Evolutionary conservation across 257 asterid genomes (phyloP).

Genomic region (Paraleonurus japonicus): DNA sequence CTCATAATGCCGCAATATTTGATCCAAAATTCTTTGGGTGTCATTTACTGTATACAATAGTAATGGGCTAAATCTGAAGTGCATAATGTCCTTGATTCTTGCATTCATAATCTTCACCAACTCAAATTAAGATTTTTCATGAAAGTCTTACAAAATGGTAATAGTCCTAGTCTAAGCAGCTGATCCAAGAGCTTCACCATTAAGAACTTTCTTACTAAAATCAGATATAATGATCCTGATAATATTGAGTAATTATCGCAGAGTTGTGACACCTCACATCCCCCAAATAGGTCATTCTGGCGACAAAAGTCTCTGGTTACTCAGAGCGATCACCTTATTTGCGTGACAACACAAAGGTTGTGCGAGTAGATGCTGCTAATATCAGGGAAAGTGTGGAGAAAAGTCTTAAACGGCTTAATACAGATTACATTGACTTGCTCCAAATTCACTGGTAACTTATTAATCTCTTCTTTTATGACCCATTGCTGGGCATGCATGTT

Average conservation of each 20-base stretch:
- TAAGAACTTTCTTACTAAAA: background rate
- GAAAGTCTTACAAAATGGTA: background rate
- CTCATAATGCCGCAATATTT: background rate
- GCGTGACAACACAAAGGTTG: constrained; percentile 57
- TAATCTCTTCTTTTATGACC: background rate
- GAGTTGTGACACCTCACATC: constrained; percentile 1
- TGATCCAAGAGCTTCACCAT: background rate
- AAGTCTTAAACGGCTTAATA: constrained; percentile 86
- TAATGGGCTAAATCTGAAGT: background rate
- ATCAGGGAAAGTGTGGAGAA: constrained; percentile 89
- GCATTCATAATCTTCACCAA: background rate
- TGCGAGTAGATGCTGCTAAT: constrained; percentile 92
- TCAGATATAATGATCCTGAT: background rate
- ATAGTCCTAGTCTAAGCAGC: background rate
- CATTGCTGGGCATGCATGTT: background rate
- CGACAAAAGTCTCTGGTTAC: constrained; percentile 92
- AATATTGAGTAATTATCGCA: constrained; percentile 13
- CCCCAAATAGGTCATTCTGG: constrained; percentile 66
- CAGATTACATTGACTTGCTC: constrained; percentile 90
- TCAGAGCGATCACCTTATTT: constrained; percentile 57
- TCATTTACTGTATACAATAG: background rate
- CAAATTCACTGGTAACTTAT: constrained; percentile 87
- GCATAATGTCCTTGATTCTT: constrained; percentile 4
- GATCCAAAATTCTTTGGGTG: too few species aligned
- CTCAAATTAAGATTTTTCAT: background rate